A percentile compares a stretch with the other conserved stretches of the same genome.
phyloP scores from a whole-genome alignment of 2,329 filamentous ascomycete genomes.

The Fonsecaea pedrosoi region DNA sequence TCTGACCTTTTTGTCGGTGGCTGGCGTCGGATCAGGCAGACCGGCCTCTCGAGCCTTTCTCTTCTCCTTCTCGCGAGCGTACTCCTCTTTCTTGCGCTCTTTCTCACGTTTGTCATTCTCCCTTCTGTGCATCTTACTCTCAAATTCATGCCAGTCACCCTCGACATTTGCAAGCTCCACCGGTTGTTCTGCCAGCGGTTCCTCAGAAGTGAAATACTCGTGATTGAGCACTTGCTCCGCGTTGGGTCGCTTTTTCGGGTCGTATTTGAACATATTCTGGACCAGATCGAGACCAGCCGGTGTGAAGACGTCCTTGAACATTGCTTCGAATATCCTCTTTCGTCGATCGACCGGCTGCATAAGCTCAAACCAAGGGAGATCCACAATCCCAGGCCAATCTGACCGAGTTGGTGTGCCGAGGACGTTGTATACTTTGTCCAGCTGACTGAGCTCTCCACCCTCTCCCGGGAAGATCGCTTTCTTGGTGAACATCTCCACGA shows the following conservation, averaged over 20 bases:
- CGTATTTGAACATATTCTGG: conserved; percentile 83
- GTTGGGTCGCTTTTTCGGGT: conserved; percentile 81
- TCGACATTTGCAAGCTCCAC: conserved; percentile 81
- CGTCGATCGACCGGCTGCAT: conserved; percentile 77
- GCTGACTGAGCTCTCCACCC: conserved; percentile 91
- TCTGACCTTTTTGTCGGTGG: conserved; percentile 26
- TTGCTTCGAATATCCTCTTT: conserved; percentile 74
- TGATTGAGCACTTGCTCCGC: conserved; percentile 85
- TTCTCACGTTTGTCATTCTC: conserved; percentile 76
- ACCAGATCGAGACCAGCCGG: conserved; percentile 84
- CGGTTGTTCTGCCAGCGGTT: conserved; percentile 77
- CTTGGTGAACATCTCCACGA: conserved; percentile 94
- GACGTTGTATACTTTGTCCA: conserved; percentile 94
- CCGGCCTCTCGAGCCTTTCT: conserved; percentile 50
- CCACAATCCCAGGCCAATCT: conserved; percentile 88
- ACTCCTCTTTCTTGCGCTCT: conserved; percentile 60
- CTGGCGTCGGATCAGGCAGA: conserved; percentile 20
- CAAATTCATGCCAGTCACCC: conserved; percentile 98
- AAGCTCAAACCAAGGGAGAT: conserved; percentile 97
- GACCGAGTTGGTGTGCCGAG: conserved; percentile 83
- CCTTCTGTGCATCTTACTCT: conserved; percentile 90
- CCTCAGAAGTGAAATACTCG: conserved; percentile 84
- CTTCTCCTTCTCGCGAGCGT: conserved; percentile 56
- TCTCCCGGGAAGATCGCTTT: conserved; percentile 95
- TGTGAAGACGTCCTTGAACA: conserved; percentile 78